Base-by-base conservation (phyloP, 345 rosid genomes). In the Linum tenue region DNA sequence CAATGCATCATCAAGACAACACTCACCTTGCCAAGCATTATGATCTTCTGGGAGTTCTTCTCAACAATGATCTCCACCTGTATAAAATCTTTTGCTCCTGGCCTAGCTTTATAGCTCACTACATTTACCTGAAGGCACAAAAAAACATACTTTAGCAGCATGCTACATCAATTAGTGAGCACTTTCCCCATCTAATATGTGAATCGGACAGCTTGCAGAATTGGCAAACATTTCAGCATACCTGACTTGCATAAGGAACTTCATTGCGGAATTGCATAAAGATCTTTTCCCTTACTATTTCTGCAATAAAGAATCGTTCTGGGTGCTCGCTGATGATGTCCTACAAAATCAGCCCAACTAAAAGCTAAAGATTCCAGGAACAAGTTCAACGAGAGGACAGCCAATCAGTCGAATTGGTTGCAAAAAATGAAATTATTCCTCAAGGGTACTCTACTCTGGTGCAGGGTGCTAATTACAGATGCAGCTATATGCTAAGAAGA, bases 271-370 rank as follows among this genome's bases (percentile, higher is more conserved):
- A 94, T 70, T 88, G 96, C 88, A 90, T 80, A 73, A 94, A 94
- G 66, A 94, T 88, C 85, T 94, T 92, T 75, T 94, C 99, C 82
- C 99, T 86, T 62, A 90, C 70, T 74, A 94, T 90, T 83, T 94
- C 99, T 56, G 88, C 76, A 55, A 94, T 90, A 77, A 92, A 92
- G 82, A 92, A 94, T 70, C 99, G 83, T 74, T 94, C 97, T 68
- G 99, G 99, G 67, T 94, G 99, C 83, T 94, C 97, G 71, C 97
- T 94, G 43, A 94, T 89, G 72, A 94, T 88, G 70, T 86, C 95
- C 97, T 94, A 82, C 44, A 67, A 70, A 71, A 67, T 67, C 73
- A 59, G 36, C 66, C 62, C 44, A 71, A 64, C 66, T 62, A 64
- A 9, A 43, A 5, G 35, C 36, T 10, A 42, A 50, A 48, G 5